Base-by-base conservation (phyloP, 148 eudicot genomes). In the Vaccinium corymbosum region DNA sequence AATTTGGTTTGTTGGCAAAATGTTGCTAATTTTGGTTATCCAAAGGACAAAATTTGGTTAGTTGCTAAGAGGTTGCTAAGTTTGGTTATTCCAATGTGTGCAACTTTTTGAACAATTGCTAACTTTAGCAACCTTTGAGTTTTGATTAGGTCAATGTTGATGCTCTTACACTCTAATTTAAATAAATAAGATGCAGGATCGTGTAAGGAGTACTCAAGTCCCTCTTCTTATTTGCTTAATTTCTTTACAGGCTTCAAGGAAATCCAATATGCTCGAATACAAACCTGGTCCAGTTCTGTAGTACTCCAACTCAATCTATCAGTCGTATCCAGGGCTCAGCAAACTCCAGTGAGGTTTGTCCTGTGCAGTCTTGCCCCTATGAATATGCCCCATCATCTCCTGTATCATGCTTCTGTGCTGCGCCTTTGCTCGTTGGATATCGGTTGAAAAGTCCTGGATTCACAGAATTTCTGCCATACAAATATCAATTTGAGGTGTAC, bases 371-470 rank as follows among this genome's bases (percentile, higher is more conserved):
- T 76, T 95, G 98, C 83, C 98, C 97, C 71, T 94, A 25, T 55
- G 94, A 93, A 92, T 93, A 90, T 86, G 87, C 89, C 68, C 97
- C 97, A 74, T 81, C 80, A 53, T 92, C 91, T 84, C 90, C 92
- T 53, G 49, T 48, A 32, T 64, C 80, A 48, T 95, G 98, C 91
- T 90, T 89, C 84, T 95, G 98, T 91, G 98, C 97, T n/a, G 89
- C 92, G 74, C 98, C 98, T 86, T 84, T 95, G 80, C 85, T 90
- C 83, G 88, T 94, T 76, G 97, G 93, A 76, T 90, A 94, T 83
- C 88, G 98, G 82, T 90, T 95, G 62, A 94, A 94, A 85, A 95
- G 98, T 89, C 98, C 98, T 15, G 92, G 98, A 81, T 92, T 95
- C 85, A 87, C 89, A 42, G 87, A 90, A 80, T 95, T 95, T 81